phyloP scores from a whole-genome alignment of 768 basidiomycete genomes.

The Mycena metata region DNA sequence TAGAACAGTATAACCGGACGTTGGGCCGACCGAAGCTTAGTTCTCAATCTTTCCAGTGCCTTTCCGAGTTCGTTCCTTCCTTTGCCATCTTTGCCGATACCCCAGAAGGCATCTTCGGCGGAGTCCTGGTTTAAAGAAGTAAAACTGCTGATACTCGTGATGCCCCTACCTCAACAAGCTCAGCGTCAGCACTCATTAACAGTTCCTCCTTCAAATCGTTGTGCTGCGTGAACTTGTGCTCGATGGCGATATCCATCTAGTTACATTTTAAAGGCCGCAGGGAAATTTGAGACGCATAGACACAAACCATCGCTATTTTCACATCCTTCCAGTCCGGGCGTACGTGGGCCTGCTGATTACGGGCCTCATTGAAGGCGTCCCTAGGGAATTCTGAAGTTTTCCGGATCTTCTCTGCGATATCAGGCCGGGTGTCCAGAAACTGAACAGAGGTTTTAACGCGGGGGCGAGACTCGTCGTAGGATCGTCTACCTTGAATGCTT shows the following conservation, averaged over 20 bases:
- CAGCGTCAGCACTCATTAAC: slow-evolving; percentile 72
- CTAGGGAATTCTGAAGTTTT: neutral
- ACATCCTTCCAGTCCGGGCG: neutral
- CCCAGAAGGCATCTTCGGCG: slow-evolving; percentile 83
- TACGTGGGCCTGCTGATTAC: neutral
- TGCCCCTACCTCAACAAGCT: slow-evolving; percentile 71
- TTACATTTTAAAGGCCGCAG: no score
- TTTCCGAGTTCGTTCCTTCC: slow-evolving; percentile 83
- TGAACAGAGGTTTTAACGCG: neutral
- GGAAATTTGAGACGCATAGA: no score
- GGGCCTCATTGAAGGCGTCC: neutral
- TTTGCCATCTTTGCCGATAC: slow-evolving; percentile 70
- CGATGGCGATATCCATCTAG: slow-evolving; percentile 76
- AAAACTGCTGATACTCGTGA: slow-evolving; percentile 1
- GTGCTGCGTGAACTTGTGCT: slow-evolving; percentile 80
- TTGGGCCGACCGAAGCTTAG: slow-evolving; percentile 54
- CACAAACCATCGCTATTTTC: neutral
- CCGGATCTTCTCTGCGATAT: slow-evolving; percentile 5
- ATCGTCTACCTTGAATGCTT: slow-evolving; percentile 54
- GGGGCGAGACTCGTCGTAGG: no score
- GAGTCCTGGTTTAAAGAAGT: slow-evolving; percentile 62
- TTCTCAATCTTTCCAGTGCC: slow-evolving; percentile 71
- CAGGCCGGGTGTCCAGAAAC: slow-evolving; percentile 8
- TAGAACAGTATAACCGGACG: slow-evolving; percentile 59
- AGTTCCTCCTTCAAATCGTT: slow-evolving; percentile 67